Base-by-base conservation (phyloP, 1,284 basidiomycete genomes). In the Malassezia yamatoensis region DNA sequence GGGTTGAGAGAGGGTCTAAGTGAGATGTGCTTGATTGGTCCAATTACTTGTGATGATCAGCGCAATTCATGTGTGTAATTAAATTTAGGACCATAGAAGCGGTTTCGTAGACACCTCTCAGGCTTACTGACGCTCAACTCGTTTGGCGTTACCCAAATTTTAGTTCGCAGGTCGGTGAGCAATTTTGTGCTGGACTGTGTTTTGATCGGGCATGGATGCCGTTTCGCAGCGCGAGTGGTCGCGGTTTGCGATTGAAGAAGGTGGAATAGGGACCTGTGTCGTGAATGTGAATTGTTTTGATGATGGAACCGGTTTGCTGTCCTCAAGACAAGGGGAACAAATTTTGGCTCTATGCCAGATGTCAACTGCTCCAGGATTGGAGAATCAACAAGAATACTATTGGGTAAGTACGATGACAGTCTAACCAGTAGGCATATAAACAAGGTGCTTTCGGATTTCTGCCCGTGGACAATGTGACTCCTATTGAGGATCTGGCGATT, bases 221-320 rank as follows among this genome's bases (percentile, higher is more conserved):
- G 62, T 72, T 51, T 70, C 72, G 3, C 65, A 69, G 57, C 65
- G 64, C 43, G 72, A 71, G 37, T 74, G 72, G 72, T 69, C 69
- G 37, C 64, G 70, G 37, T 73, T 74, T 54, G 72, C 72, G 41
- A 63, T 71, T 20, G 66, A 70, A 40, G 68, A 73, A 58, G 67
- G 70, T 42, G 72, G 72, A 52, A 72, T 74, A 44, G 72, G 72
- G 32, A 51, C 64, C 5, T 68, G 66, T 53, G 66, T 65, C n/a
- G 45, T 45, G 24, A 24, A 45, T n/a, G 15, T 13, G 13, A 21
- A 45, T 6, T 20, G 15, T 34, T 24, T 9, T n/a, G 24, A 33
- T 18, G 43, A 45, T 20, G 43, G 24, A 9, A 20, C 15, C 12
- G 45, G 34, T 6, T 15, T 47, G 45, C 45, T 47, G 32, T 6